Percentiles rank a stretch among this genome's conserved stretches.
Evolutionary conservation across 2,329 filamentous ascomycete species (phyloP).

Genomic region (Lomentospora prolificans): DNA sequence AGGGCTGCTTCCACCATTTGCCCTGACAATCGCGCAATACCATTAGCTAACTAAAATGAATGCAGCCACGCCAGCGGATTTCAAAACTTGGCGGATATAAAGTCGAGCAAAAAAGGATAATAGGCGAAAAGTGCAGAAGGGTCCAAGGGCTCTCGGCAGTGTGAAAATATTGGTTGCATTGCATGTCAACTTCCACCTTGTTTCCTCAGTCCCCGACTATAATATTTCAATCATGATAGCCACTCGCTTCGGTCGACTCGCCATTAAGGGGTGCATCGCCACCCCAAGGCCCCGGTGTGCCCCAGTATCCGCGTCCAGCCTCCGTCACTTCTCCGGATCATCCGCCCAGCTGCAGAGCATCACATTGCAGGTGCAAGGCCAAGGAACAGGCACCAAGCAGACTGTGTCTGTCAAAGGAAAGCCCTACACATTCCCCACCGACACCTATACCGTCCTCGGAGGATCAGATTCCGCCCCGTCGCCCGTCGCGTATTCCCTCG

Average conservation of each 20-base stretch:
- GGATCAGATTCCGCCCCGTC: conserved; percentile 19
- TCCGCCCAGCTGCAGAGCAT: conserved; percentile 10
- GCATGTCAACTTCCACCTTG: not conserved
- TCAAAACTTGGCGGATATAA: too few relatives aligned
- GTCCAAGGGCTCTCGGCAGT: too few relatives aligned
- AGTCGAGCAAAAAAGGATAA: too few relatives aligned
- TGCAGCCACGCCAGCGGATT: not conserved
- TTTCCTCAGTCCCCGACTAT: not conserved
- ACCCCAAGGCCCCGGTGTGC: not conserved
- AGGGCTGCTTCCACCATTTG: not conserved
- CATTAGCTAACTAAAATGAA: not conserved
- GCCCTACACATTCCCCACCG: conserved; percentile 17
- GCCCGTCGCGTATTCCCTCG: conserved; percentile 19
- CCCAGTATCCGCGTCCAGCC: not conserved
- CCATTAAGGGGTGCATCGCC: not conserved
- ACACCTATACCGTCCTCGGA: conserved; percentile 20
- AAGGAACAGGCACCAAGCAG: conserved; percentile 16
- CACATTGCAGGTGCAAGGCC: conserved; percentile 15
- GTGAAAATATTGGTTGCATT: not conserved
- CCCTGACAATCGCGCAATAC: not conserved
- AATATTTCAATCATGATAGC: not conserved
- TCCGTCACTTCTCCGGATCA: conserved; percentile 4
- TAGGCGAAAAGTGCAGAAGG: too few relatives aligned
- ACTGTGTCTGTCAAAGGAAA: conserved; percentile 16
- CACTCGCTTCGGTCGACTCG: not conserved